Evolutionary conservation across 2,329 filamentous ascomycete genomes (phyloP), one percentile per base, ranked within the genome.

Genomic region (Stagonosporopsis vannaccii): DNA sequence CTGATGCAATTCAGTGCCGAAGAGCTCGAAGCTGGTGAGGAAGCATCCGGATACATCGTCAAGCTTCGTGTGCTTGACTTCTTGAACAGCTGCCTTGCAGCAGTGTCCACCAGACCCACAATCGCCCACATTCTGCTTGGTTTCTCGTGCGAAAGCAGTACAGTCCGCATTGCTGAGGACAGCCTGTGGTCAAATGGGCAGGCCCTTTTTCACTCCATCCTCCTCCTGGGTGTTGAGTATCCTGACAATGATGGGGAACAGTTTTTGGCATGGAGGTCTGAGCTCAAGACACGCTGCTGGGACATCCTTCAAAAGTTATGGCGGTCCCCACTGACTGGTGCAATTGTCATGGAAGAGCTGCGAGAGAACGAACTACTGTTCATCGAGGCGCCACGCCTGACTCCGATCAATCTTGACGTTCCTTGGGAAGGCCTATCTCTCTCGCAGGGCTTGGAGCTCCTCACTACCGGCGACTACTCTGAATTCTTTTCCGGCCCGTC

Each of bases 51-150:
- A 56, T 97, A 95, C 74, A 80, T 89, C 55, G 90, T 92, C 71
- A 96, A 97, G 75, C 81, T 91, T 49, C 90, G 89, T 57, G 88
- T 98, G 20, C 83, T 99, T 6, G 89, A 94, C 61, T 94, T 99
- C 67, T 79, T 99, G 33, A 90, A 91, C 65, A 86, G 87, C 51
- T 96, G 91, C 70, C 82, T 99, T 2, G 84, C 85, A 50, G 87
- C 89, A 30, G 89, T 88, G 23, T 88, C 90, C 1, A 85, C 89
- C 65, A 86, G 88, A 65, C 93, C 95, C 4, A 96, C 90, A 2
- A 88, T 99, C 63, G 95, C 94, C 0, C 96, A 99, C 74, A 82
- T 96, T 41, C 81, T 99, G 2, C 85, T 99, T 5, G 95, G 95
- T 0, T 97, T 99, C 74, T 85, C 85, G 52, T 96, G 92, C 67